These are phyloP conservation scores for Lepidium sativum DNA, from an alignment of 345 rosid genomes.

Conservation along the genomic window DNA sequence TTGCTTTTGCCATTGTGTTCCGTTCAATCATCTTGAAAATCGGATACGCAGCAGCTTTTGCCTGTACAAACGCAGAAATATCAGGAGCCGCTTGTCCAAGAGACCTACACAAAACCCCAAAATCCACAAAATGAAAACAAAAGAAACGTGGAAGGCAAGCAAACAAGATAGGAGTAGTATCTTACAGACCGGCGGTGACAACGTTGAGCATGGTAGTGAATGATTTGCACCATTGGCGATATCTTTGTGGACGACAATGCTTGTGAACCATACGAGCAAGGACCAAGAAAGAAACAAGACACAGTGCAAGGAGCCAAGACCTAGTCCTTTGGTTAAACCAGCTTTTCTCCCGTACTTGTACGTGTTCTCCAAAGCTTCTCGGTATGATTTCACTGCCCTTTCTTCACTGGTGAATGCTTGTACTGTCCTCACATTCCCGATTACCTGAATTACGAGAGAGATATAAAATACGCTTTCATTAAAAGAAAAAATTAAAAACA, in stretches of 20 bases:
- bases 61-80: conserved; percentile 66
- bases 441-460: too few relatives aligned
- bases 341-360: conserved; percentile 70
- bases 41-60: conserved; percentile 88
- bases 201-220: conserved; percentile 99
- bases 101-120: conserved; percentile 37
- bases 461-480: too few relatives aligned
- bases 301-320: conserved; percentile 72
- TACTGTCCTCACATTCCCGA: conserved; percentile 83
- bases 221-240: conserved; percentile 80
- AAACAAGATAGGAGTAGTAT: background rate
- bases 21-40: conserved; percentile 87
- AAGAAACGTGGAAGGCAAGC: background rate
- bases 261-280: conserved; percentile 84
- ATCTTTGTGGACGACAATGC: conserved; percentile 69
- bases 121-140: background rate
- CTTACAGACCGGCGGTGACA: conserved; percentile 84
- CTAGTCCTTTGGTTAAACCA: conserved; percentile 88
- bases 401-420: conserved; percentile 97
- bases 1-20: conserved; percentile 41
- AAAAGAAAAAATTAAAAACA: too few relatives aligned
- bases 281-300: conserved; percentile 91
- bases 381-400: conserved; percentile 61
- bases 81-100: conserved; percentile 90
- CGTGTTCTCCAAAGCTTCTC: conserved; percentile 59